Base-by-base conservation (phyloP, 768 basidiomycete species). In the Kwoniella bestiolae region DNA sequence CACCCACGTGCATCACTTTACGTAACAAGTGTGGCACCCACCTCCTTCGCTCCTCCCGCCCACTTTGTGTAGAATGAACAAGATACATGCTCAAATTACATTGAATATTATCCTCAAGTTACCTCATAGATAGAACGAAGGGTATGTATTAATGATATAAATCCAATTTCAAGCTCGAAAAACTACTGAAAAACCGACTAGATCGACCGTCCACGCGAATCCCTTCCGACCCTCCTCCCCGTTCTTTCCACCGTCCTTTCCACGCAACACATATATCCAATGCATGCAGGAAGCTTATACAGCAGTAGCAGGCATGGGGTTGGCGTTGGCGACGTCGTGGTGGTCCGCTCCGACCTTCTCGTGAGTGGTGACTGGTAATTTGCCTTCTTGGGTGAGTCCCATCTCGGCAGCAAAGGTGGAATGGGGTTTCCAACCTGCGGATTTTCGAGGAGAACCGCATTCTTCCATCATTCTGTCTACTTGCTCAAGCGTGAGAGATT, bases 401-500 rank as follows among this genome's bases (percentile, higher is more conserved):
- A 70, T 68, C 29, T 77, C 72, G 53, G 34, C 57, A 31, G 79
- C 80, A 52, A 65, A 82, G 58, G 80, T 81, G 28, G 73, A 65
- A 69, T 77, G 77, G 16, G 82, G 81, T 16, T 65, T 65, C 81
- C 81, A 83, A 46, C 70, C 70, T 56, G 77, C 66, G 14, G 81
- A 82, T 23, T 65, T 71, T 45, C 76, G 65, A 41, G 74, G 74
- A 26, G 51, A 59, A 21, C 66, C 56, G 28, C 56, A 56, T 60
- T 77, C 75, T 56, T 74, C 73, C 75, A 77, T 77, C 73, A 77
- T 74, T 11, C 75, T 59, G 67, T 77, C 75, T 46, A 74, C 69
- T 56, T 77, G 75, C 62, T 77, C 75, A 35, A 78, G 71, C 59
- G 86, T 86, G 23, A 91, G 85, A 11, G 90, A 90, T 78, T 87